Conservation (phyloP, 345 rosid genomes). For the Eucalyptus melliodora region DNA sequence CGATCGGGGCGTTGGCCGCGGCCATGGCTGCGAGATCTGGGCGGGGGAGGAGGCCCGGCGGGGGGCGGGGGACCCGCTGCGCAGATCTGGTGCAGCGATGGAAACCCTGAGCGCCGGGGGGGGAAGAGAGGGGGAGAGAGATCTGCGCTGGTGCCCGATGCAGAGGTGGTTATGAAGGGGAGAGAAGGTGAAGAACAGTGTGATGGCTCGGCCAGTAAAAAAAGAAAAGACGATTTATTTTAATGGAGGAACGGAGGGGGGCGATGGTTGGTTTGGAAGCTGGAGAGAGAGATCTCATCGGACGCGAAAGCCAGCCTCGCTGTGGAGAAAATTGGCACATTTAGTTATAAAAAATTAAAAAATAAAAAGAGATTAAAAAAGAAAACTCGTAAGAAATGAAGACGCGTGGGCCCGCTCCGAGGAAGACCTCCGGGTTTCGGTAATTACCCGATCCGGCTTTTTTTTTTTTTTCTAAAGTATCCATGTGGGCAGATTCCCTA, state of each 20-base stretch:
- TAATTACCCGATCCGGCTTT: not conserved
- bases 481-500: not conserved
- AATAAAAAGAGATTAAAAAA: not conserved
- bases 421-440: not conserved
- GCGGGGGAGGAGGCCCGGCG: not conserved
- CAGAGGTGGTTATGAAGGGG: not conserved
- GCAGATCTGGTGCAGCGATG: not conserved
- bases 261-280: not conserved
- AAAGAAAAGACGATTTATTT: not conserved
- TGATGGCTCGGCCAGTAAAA: not conserved
- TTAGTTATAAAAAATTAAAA: not conserved
- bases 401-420: not conserved
- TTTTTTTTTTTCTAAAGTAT: not conserved
- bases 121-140: not conserved
- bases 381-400: not conserved
- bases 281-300: not conserved
- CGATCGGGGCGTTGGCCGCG: conserved; percentile 44
- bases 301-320: not conserved
- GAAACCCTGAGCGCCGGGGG: not conserved
- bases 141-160: not conserved
- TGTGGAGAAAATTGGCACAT: not conserved
- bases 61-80: not conserved
- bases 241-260: not conserved
- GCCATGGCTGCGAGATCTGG: conserved; percentile 23
- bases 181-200: not conserved